Conservation (phyloP, 768 basidiomycete species). For the Trametes elegans region DNA sequence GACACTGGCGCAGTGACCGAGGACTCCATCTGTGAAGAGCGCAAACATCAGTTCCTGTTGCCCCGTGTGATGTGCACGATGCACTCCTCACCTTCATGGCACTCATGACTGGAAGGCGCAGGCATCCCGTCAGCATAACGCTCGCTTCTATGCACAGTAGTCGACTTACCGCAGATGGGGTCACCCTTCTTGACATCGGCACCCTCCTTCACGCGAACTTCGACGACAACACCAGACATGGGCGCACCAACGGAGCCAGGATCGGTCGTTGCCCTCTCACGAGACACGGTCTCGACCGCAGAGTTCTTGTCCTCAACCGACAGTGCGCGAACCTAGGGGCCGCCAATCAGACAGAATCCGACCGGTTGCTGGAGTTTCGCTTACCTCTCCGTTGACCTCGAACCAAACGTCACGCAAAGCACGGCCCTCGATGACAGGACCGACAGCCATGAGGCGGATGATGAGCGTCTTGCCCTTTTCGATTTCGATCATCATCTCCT, state of each 20-base stretch:
- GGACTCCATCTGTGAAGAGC: constrained; percentile 83
- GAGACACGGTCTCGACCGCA: constrained; percentile 89
- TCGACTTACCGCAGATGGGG: constrained; percentile 78
- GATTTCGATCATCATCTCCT: constrained; percentile 96
- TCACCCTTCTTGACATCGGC: constrained; percentile 98
- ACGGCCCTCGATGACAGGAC: constrained; percentile 87
- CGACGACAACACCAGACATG: constrained; percentile 98
- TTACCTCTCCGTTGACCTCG: constrained; percentile 93
- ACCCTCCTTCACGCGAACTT: constrained; percentile 96
- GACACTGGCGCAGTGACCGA: constrained; percentile 95
- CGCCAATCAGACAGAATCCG: not conserved
- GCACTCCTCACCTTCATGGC: constrained; percentile 88
- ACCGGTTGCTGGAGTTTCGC: constrained; percentile 6
- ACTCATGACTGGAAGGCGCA: constrained; percentile 64
- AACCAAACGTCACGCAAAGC: constrained; percentile 98
- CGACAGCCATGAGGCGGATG: constrained; percentile 92
- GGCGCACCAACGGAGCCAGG: constrained; percentile 97
- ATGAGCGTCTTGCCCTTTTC: constrained; percentile 97
- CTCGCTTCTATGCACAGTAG: not conserved
- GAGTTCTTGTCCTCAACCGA: constrained; percentile 96
- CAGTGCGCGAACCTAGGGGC: constrained; percentile 80
- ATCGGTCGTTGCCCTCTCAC: constrained; percentile 92
- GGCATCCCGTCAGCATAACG: constrained; percentile 5
- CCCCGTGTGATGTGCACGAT: not conserved
- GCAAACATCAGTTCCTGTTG: constrained; percentile 20